Percentiles rank a stretch among this genome's conserved stretches.
These are phyloP conservation scores for Beverwykella pulmonaria DNA, from an alignment of 495 filamentous ascomycete species.

Conservation along the genomic window DNA sequence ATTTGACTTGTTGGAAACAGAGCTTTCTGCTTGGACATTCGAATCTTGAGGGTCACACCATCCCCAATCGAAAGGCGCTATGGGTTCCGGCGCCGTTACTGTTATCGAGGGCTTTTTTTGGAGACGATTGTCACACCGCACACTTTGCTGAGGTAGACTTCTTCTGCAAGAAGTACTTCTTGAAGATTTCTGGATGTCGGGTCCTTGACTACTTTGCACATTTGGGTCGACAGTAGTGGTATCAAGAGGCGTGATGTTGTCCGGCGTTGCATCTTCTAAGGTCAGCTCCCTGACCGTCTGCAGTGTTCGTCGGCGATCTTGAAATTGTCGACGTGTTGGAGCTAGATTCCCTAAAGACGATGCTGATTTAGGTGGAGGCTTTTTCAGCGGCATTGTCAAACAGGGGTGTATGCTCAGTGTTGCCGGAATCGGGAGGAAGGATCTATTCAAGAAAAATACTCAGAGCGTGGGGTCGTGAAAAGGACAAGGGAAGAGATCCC, in stretches of 20 bases:
- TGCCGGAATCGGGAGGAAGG: background rate
- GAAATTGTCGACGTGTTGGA: slow-evolving; percentile 2
- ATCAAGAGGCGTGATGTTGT: background rate
- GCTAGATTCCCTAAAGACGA: background rate
- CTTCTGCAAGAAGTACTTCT: too few relatives aligned
- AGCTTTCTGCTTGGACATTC: background rate
- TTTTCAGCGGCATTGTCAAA: slow-evolving; percentile 1
- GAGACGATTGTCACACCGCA: background rate
- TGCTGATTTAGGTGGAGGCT: background rate
- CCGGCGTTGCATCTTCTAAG: background rate
- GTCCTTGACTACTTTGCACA: too few relatives aligned
- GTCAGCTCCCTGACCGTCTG: slow-evolving; percentile 11
- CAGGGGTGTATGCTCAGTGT: background rate
- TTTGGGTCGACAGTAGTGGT: too few relatives aligned
- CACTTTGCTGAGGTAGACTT: background rate
- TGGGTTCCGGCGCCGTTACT: background rate
- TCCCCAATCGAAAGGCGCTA: background rate
- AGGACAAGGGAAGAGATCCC: background rate
- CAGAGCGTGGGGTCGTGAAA: background rate
- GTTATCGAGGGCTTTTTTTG: background rate
- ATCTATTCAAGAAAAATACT: background rate
- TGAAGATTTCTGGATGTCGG: too few relatives aligned
- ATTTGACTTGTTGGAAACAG: background rate
- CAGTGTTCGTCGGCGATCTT: slow-evolving; percentile 10
- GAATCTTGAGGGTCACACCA: background rate